phyloP scores from a whole-genome alignment of 306 rosid species.

The Spatholobus suberectus region DNA sequence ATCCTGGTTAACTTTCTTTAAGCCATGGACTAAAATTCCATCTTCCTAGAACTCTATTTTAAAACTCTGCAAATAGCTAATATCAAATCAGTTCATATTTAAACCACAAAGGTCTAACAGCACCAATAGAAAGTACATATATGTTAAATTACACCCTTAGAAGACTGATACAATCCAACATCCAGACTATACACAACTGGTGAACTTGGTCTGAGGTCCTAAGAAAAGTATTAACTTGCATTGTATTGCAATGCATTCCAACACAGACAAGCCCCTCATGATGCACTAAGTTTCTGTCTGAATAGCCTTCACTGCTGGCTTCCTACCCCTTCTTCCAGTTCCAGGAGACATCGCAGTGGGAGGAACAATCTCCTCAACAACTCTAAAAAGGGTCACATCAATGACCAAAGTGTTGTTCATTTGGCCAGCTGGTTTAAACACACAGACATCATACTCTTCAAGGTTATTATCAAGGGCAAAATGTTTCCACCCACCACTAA shows the following conservation, averaged over 20 bases:
- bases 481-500: slow-evolving; percentile 71
- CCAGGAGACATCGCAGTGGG: slow-evolving; percentile 11
- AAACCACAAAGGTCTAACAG: background rate
- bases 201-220: background rate
- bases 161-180: slow-evolving; percentile 11
- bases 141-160: background rate
- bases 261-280: background rate
- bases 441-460: slow-evolving; percentile 70
- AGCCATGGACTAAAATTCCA: background rate
- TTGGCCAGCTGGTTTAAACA: slow-evolving; percentile 53
- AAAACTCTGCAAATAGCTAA: background rate
- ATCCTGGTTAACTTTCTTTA: background rate
- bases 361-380: slow-evolving; percentile 54
- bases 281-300: background rate
- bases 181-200: background rate
- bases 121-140: background rate
- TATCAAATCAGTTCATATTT: slow-evolving; percentile 1
- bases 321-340: slow-evolving; percentile 35
- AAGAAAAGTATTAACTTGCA: slow-evolving; percentile 21
- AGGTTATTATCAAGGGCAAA: slow-evolving; percentile 67
- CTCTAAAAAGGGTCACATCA: slow-evolving; percentile 69
- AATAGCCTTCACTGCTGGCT: background rate
- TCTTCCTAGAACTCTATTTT: background rate
- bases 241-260: background rate
- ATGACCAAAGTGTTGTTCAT: slow-evolving; percentile 31